Evolutionary conservation across 305 asterid species (phyloP).

Genomic region (Caryopteris hybrid): DNA sequence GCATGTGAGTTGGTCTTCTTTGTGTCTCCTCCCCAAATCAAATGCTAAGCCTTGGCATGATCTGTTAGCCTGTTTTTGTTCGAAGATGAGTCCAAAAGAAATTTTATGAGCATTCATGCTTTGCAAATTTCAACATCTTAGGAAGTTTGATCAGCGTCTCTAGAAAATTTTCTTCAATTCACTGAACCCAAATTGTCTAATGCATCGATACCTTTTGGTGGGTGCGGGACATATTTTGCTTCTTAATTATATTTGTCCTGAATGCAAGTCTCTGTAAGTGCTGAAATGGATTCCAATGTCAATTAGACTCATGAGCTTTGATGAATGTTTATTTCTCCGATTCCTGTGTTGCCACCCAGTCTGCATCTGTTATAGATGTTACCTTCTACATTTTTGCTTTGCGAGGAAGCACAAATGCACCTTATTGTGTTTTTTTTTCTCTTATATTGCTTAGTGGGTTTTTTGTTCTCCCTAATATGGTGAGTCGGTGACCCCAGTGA

Average conservation of each 20-base stretch:
- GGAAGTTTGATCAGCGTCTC: background rate
- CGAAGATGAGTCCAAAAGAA: background rate
- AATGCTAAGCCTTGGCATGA: background rate
- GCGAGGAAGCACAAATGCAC: too few species aligned
- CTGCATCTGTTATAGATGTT: background rate
- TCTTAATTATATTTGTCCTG: background rate
- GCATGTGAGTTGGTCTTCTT: background rate
- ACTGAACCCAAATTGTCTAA: background rate
- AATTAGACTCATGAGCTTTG: too few species aligned
- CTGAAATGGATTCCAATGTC: too few species aligned
- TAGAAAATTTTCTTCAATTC: background rate
- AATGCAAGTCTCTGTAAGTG: too few species aligned
- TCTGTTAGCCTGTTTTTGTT: conserved; percentile 1
- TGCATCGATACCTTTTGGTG: background rate
- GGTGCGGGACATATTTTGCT: background rate
- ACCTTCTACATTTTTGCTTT: background rate
- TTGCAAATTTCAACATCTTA: background rate
- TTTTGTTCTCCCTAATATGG: background rate
- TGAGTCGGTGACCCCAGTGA: background rate
- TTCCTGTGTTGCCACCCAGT: too few species aligned
- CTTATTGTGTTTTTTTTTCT: too few species aligned
- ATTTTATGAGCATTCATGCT: background rate
- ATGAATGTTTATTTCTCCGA: too few species aligned
- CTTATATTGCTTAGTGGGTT: background rate
- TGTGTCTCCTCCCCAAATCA: background rate